Conservation (phyloP, 2,329 filamentous ascomycete species). For the Myotisia sp. region DNA sequence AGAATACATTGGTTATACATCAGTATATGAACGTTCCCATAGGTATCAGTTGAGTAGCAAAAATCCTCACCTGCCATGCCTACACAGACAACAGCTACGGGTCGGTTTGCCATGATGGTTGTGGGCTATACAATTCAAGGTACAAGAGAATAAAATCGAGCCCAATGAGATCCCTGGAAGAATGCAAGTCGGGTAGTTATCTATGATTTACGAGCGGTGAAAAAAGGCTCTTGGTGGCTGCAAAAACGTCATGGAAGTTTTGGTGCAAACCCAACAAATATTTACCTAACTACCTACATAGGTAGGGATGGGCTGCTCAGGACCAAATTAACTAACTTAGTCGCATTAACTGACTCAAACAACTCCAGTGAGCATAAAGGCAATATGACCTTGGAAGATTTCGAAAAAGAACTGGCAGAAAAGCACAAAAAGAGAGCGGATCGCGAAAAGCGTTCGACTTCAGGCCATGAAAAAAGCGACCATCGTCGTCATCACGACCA, state of each 20-base stretch:
- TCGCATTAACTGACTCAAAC: too few relatives aligned
- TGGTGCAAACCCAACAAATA: too few relatives aligned
- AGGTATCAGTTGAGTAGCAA: conserved; percentile 1
- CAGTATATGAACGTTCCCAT: neutral
- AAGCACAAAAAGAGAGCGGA: conserved; percentile 23
- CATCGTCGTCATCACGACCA: conserved; percentile 33
- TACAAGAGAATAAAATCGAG: neutral
- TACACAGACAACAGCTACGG: conserved; percentile 77
- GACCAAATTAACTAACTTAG: too few relatives aligned
- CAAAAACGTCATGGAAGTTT: conserved; percentile 1
- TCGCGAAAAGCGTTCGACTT: conserved; percentile 16
- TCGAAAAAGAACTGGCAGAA: conserved; percentile 60
- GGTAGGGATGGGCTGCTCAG: too few relatives aligned
- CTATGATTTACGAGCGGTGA: neutral
- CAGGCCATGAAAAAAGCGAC: conserved; percentile 22
- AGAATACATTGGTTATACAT: neutral
- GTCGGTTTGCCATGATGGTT: conserved; percentile 36
- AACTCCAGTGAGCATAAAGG: neutral
- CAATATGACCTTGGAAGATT: conserved; percentile 52
- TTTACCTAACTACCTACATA: too few relatives aligned
- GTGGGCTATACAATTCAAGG: neutral
- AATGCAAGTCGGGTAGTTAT: neutral
- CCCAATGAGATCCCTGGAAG: neutral
- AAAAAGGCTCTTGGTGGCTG: neutral
- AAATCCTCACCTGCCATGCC: conserved; percentile 70